phyloP scores from a whole-genome alignment of 768 basidiomycete species.

The Mycena pura region DNA sequence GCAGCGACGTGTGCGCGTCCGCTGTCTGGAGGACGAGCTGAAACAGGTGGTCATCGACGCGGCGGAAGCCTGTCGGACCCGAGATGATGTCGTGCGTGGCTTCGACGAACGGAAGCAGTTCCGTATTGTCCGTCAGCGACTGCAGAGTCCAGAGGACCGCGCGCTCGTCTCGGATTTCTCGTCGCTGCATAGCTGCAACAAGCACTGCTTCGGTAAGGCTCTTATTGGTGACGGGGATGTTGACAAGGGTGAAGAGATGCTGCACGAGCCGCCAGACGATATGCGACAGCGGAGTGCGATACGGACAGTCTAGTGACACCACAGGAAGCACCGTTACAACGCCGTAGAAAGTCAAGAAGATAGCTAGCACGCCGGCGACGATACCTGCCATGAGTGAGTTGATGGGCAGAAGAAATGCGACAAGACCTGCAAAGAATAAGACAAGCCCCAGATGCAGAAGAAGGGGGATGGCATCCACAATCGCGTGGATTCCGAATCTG shows the following conservation, averaged over 20 bases:
- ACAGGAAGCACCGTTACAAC: not conserved
- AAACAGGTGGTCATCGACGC: constrained; percentile 14
- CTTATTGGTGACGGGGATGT: not conserved
- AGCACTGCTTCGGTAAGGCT: constrained; percentile 10
- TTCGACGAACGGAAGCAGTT: constrained; percentile 22
- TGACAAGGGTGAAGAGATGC: not conserved
- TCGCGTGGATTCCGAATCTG: constrained; percentile 11
- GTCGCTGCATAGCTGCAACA: constrained; percentile 2
- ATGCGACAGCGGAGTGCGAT: constrained; percentile 10
- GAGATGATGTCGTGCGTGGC: constrained; percentile 12
- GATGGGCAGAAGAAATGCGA: constrained; percentile 3
- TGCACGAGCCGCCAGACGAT: constrained; percentile 12
- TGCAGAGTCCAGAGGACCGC: constrained; percentile 23
- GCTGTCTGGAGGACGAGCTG: constrained; percentile 12
- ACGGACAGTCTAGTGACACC: constrained; percentile 10
- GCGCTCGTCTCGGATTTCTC: constrained; percentile 11
- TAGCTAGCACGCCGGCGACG: not conserved
- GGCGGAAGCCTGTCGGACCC: constrained; percentile 8
- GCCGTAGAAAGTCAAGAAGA: not conserved
- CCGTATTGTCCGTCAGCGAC: constrained; percentile 14
- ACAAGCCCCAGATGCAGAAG: constrained; percentile 10
- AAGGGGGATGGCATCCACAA: constrained; percentile 16
- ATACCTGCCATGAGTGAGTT: constrained; percentile 4
- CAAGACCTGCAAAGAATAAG: constrained; percentile 10
- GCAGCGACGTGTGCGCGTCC: constrained; percentile 7